Conservation (phyloP, 2,329 filamentous ascomycete species). For the Dryadomyces quercivorus region DNA sequence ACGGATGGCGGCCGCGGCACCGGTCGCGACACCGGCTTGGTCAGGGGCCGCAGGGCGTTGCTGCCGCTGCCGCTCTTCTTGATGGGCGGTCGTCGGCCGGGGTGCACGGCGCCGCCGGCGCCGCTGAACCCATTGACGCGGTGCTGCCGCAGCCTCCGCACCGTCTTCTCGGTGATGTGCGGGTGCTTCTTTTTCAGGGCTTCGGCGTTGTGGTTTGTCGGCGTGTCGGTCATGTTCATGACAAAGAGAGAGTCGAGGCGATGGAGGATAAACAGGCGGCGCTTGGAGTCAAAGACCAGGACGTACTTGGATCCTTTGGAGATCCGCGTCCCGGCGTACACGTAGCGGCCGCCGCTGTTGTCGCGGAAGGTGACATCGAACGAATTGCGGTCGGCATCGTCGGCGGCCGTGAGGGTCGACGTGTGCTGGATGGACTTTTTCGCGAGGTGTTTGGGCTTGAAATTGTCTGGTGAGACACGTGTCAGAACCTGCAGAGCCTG, state of each 20-base stretch:
- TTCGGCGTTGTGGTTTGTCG: slow-evolving; percentile 49
- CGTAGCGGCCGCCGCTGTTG: slow-evolving; percentile 39
- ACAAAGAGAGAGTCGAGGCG: slow-evolving; percentile 70
- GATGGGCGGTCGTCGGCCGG: background rate
- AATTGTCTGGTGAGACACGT: slow-evolving; percentile 36
- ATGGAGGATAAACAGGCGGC: slow-evolving; percentile 71
- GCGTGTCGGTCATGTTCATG: slow-evolving; percentile 70
- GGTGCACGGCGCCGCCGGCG: background rate
- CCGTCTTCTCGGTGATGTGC: slow-evolving; percentile 38
- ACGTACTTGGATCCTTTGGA: slow-evolving; percentile 47
- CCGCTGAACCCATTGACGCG: background rate
- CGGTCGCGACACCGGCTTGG: slow-evolving; percentile 7
- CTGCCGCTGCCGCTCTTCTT: slow-evolving; percentile 9
- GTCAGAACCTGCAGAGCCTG: background rate
- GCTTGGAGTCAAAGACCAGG: slow-evolving; percentile 63
- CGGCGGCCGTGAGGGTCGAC: slow-evolving; percentile 1
- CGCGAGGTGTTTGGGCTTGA: slow-evolving; percentile 39
- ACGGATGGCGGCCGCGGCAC: slow-evolving; percentile 5
- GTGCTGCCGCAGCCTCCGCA: slow-evolving; percentile 7
- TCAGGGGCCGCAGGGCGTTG: slow-evolving; percentile 10
- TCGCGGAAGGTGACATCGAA: slow-evolving; percentile 45
- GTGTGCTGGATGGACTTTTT: slow-evolving; percentile 28
- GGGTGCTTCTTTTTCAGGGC: slow-evolving; percentile 54
- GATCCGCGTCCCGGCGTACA: slow-evolving; percentile 47
- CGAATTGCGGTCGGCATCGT: slow-evolving; percentile 35